phyloP scores from a whole-genome alignment of 116 monocot species.

The Posidonia oceanica region DNA sequence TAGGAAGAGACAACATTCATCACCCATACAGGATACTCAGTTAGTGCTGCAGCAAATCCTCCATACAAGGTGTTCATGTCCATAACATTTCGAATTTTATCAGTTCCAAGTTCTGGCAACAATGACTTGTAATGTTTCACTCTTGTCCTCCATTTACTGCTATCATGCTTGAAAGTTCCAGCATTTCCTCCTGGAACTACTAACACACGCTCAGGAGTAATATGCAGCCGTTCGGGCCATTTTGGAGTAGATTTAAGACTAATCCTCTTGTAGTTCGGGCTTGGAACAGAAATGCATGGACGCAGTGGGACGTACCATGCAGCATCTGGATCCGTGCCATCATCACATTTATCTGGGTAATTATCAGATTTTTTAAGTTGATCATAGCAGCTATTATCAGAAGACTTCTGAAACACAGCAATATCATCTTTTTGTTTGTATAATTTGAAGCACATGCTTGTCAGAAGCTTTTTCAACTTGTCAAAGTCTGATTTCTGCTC shows the following conservation, averaged over 20 bases:
- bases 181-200: conserved; percentile 61
- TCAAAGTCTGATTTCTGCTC: conserved; percentile 76
- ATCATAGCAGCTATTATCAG: conserved; percentile 62
- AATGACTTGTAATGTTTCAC: conserved; percentile 60
- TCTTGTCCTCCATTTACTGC: conserved; percentile 69
- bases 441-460: conserved; percentile 87
- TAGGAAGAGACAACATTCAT: conserved; percentile 95
- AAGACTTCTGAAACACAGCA: conserved; percentile 86
- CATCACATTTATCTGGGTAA: conserved; percentile 75
- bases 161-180: conserved; percentile 70
- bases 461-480: conserved; percentile 61
- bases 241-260: conserved; percentile 52
- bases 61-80: conserved; percentile 92
- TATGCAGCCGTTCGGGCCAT: conserved; percentile 60
- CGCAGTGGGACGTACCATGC: conserved; percentile 82
- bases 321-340: conserved; percentile 70
- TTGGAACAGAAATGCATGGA: conserved; percentile 56
- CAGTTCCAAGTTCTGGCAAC: conserved; percentile 60
- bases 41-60: conserved; percentile 77
- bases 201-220: conserved; percentile 48
- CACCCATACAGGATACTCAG: conserved; percentile 66
- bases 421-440: conserved; percentile 86
- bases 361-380: conserved; percentile 27
- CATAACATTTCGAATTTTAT: conserved; percentile 81
- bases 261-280: conserved; percentile 41